A percentile compares a stretch with the other conserved stretches of the same genome.
These are phyloP conservation scores for Marchantia polymorpha DNA, from an alignment of 225 moss, liverwort and hornwort species.

Conservation along the genomic window DNA sequence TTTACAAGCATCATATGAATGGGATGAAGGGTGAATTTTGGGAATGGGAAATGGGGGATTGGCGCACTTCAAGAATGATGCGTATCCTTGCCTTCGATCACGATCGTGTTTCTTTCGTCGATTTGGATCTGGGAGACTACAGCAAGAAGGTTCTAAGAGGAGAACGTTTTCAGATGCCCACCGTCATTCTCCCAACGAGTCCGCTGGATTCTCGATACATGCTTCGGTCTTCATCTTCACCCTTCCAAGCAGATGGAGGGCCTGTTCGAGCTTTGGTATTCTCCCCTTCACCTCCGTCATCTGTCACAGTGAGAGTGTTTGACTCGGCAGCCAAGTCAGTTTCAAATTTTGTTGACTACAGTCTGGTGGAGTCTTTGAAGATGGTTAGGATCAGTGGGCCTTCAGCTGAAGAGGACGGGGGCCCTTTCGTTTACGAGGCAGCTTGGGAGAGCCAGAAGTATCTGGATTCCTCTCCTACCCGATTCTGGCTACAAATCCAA, in stretches of 20 bases:
- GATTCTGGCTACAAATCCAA: conserved; percentile 65
- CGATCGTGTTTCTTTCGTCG: conserved; percentile 77
- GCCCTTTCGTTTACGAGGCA: conserved; percentile 56
- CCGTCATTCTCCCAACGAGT: conserved; percentile 76
- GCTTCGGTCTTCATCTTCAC: conserved; percentile 44
- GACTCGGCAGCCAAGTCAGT: conserved; percentile 41
- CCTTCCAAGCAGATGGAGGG: conserved; percentile 17
- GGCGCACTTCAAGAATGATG: conserved; percentile 69
- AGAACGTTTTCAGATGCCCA: conserved; percentile 58
- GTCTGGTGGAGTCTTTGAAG: conserved; percentile 46
- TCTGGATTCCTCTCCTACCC: conserved; percentile 45
- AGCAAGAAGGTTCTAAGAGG: conserved; percentile 45
- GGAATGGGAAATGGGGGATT: conserved; percentile 99
- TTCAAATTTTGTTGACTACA: conserved; percentile 45
- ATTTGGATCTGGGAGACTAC: conserved; percentile 56
- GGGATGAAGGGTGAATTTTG: conserved; percentile 58
- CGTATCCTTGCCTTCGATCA: conserved; percentile 81
- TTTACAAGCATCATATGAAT: conserved; percentile 73
- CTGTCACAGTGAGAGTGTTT: conserved; percentile 62
- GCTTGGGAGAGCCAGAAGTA: conserved; percentile 59
- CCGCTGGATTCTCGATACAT: conserved; percentile 88
- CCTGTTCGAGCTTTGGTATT: conserved; percentile 74
- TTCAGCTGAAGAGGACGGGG: conserved; percentile 30
- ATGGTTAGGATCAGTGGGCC: conserved; percentile 37
- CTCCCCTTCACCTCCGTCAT: conserved; percentile 52